phyloP scores from a whole-genome alignment of 768 basidiomycete species.

The Boletus rubescentipes region DNA sequence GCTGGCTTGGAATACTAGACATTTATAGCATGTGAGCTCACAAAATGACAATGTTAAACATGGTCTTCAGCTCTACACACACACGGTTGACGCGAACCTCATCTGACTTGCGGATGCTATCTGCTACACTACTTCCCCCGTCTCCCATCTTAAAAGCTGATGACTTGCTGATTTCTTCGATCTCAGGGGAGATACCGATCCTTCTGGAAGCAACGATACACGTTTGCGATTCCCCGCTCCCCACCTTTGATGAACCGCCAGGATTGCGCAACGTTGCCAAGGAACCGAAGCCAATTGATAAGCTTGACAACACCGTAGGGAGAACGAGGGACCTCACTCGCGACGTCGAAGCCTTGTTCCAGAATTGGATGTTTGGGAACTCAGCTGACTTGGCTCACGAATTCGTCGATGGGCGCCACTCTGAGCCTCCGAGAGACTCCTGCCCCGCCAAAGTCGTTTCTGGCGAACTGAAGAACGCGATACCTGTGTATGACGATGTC shows the following conservation, averaged over 20 bases:
- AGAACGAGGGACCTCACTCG: not conserved
- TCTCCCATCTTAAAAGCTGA: slow-evolving; percentile 47
- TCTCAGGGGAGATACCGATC: slow-evolving; percentile 54
- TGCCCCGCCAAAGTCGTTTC: not conserved
- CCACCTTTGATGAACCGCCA: not conserved
- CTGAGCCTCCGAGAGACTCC: not conserved
- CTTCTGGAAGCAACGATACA: slow-evolving; percentile 34
- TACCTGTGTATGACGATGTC: not conserved
- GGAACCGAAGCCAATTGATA: slow-evolving; percentile 2
- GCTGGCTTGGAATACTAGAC: slow-evolving; percentile 21
- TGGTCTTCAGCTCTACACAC: slow-evolving; percentile 18
- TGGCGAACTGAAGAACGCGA: not conserved
- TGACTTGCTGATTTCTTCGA: slow-evolving; percentile 35
- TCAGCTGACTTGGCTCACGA: slow-evolving; percentile 1
- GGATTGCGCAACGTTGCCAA: slow-evolving; percentile 7
- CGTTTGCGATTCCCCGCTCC: slow-evolving; percentile 6
- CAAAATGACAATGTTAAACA: not conserved
- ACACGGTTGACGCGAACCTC: slow-evolving; percentile 39
- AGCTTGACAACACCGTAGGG: not conserved
- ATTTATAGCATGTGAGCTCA: slow-evolving; percentile 1
- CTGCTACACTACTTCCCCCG: slow-evolving; percentile 37
- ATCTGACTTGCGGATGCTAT: slow-evolving; percentile 40
- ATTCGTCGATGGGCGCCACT: not conserved
- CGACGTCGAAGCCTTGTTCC: not conserved
- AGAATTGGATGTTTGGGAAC: slow-evolving; percentile 4